Conservation (phyloP, 257 asterid genomes). For the Nyctanthes arbortristis region DNA sequence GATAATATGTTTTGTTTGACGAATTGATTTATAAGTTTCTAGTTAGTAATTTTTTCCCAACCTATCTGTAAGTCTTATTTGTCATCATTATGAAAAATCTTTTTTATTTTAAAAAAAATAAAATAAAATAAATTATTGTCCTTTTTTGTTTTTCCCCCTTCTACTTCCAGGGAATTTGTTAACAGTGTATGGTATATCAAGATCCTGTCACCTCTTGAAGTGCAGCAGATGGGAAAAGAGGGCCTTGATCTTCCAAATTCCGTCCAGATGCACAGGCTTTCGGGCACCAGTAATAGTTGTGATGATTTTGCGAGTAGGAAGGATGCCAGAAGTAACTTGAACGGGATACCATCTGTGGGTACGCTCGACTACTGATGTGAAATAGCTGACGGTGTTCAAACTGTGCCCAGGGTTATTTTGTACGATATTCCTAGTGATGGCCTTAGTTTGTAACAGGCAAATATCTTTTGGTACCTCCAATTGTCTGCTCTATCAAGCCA, state of each 20-base stretch:
- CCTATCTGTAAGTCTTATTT: no score
- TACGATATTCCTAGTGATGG: conserved; percentile 25
- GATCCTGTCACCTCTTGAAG: conserved; percentile 87
- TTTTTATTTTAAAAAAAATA: no score
- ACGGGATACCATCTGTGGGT: conserved; percentile 69
- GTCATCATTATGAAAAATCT: neutral
- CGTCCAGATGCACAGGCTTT: conserved; percentile 42
- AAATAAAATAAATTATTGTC: neutral
- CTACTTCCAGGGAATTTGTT: conserved; percentile 68
- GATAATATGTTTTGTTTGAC: no score
- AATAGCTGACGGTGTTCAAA: neutral
- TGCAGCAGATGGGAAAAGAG: conserved; percentile 92
- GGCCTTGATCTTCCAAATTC: conserved; percentile 70
- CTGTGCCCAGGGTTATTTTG: conserved; percentile 21
- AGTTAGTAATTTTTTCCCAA: no score
- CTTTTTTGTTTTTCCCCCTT: neutral
- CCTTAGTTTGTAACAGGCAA: conserved; percentile 4
- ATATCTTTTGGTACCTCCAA: conserved; percentile 4
- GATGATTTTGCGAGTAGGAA: conserved; percentile 56
- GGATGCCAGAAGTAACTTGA: conserved; percentile 51
- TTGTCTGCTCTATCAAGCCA: conserved; percentile 24
- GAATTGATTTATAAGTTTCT: no score
- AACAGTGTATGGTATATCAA: conserved; percentile 87
- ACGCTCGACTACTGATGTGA: conserved; percentile 60
- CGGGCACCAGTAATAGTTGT: conserved; percentile 41